These are phyloP conservation scores for Phyllosticta capitalensis DNA, from an alignment of 2,329 filamentous ascomycete genomes.

Conservation along the genomic window DNA sequence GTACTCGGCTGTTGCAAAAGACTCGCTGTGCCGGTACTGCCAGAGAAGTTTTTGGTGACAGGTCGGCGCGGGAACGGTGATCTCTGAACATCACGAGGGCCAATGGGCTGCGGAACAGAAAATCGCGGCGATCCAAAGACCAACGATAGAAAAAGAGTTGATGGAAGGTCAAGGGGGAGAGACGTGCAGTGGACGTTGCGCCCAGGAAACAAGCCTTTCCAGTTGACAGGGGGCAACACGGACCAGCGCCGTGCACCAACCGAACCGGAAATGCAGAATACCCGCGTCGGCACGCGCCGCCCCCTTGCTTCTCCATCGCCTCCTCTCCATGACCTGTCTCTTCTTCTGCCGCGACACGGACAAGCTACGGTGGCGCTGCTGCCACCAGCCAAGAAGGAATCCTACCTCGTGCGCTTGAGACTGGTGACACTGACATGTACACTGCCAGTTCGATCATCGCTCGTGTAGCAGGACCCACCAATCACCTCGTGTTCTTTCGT, in stretches of 20 bases:
- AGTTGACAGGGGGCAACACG: background rate
- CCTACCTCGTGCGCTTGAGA: background rate
- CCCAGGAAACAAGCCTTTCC: background rate
- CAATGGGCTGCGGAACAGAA: background rate
- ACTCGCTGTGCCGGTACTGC: too few relatives aligned
- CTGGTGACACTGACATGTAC: background rate
- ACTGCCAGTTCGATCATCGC: background rate
- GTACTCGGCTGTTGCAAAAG: background rate
- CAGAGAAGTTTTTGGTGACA: background rate
- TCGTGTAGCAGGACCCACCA: background rate
- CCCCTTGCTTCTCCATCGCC: background rate
- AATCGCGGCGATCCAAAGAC: background rate
- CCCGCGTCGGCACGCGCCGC: background rate
- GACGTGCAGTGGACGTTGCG: background rate
- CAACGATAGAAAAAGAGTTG: background rate
- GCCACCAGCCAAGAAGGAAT: background rate
- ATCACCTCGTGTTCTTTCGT: background rate
- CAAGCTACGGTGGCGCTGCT: background rate
- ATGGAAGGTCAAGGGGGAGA: background rate
- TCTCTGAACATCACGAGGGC: background rate
- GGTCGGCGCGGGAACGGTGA: background rate
- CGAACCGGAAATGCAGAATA: background rate
- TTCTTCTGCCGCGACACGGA: background rate
- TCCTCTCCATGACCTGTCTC: background rate
- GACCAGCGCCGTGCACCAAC: background rate